Evolutionary conservation across 345 rosid species (phyloP), one percentile per base, ranked within the genome.

Genomic region (Pistacia atlantica): DNA sequence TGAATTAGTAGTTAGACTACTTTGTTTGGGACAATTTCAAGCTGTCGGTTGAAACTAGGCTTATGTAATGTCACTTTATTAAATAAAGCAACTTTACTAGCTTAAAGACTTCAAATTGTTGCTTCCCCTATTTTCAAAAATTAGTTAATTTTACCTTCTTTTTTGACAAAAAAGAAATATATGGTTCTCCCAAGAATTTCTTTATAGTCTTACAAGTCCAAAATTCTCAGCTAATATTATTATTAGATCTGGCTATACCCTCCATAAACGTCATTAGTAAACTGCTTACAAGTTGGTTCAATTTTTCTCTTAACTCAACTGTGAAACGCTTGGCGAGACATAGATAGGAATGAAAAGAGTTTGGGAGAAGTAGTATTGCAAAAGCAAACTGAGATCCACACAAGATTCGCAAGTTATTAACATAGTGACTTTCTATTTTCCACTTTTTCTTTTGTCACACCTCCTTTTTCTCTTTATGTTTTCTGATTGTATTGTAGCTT

Each of bases 1-100:
- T 52, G 56, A 52, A 18, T 54, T 54, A 54, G 18, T 4, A 54
- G 57, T 16, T 13, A 54, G 57, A 54, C 57, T 75, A 20, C 49
- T 42, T 60, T 61, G 18, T 33, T 45, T 8, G 70, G 22, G 48
- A 22, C 66, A 74, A 67, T 59, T 65, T 65, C 13, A 70, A 77
- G 75, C 56, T 51, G 78, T 75, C 71, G 57, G 68, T 57, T 16
- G 77, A 75, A 49, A 20, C 63, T n/a, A 12, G 4, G 45, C 18
- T 65, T 31, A 65, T 60, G 42, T 63, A 20, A 14, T 51, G 16
- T 75, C 63, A 67, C 60, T 66, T 79, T 70, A 13, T 54, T 14
- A 57, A 1, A 38, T 17, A 84, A 74, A 74, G 74, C 69, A 75
- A 28, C 76, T 80, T 82, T 25, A 38, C 16, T 12, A 17, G 52